Conservation (phyloP, 2,329 filamentous ascomycete genomes). For the Clonostachys chloroleuca region DNA sequence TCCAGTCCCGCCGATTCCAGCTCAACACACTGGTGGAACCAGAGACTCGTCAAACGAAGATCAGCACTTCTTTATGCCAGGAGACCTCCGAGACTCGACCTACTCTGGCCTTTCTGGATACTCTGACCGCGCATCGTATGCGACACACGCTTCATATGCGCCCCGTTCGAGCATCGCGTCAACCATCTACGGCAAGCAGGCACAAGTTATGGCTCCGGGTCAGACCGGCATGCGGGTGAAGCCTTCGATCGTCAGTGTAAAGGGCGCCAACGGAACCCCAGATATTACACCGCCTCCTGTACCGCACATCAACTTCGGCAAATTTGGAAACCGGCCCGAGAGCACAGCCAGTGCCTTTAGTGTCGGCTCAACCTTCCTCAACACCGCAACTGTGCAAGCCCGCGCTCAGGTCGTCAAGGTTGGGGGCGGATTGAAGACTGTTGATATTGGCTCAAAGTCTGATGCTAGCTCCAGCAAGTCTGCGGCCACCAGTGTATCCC, state of each 20-base stretch:
- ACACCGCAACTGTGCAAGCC: conserved; percentile 41
- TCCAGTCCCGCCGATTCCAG: conserved; percentile 90
- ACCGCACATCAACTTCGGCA: conserved; percentile 63
- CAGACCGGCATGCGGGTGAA: conserved; percentile 77
- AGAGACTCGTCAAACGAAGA: conserved; percentile 53
- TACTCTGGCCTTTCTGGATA: conserved; percentile 73
- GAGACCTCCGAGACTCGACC: conserved; percentile 84
- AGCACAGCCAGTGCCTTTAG: conserved; percentile 59
- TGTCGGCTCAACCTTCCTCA: conserved; percentile 64
- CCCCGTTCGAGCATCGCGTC: conserved; percentile 77
- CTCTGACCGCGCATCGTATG: conserved; percentile 58
- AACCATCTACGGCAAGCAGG: conserved; percentile 90
- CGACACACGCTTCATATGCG: conserved; percentile 48
- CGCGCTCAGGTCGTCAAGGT: conserved; percentile 59
- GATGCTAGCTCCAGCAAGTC: conserved; percentile 13
- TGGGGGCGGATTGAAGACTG: conserved; percentile 43
- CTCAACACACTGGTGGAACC: conserved; percentile 44
- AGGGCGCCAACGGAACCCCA: conserved; percentile 57
- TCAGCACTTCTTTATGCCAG: conserved; percentile 90
- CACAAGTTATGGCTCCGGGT: conserved; percentile 75
- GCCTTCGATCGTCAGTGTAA: conserved; percentile 90
- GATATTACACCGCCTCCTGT: conserved; percentile 61
- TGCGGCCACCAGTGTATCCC: neutral
- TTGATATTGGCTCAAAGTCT: conserved; percentile 29
- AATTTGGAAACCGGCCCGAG: conserved; percentile 46